Conservation (phyloP, 2,329 filamentous ascomycete species). For the Xylariaceae sp. region DNA sequence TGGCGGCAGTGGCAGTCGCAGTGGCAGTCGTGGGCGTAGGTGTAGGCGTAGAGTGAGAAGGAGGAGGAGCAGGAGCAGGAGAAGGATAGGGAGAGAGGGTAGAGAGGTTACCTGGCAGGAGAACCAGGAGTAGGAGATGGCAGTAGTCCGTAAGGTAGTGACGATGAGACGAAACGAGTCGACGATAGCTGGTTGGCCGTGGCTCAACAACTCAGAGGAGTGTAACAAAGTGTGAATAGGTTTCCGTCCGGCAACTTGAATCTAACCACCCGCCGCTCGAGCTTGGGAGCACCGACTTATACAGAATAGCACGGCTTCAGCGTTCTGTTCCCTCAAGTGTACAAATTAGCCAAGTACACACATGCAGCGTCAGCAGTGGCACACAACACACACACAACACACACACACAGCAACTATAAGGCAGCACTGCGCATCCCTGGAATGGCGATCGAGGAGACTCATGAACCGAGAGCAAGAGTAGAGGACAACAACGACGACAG, state of each 20-base stretch:
- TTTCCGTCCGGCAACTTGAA: constrained; percentile 2
- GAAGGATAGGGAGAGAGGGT: no score
- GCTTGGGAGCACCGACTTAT: constrained; percentile 9
- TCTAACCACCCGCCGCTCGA: constrained; percentile 2
- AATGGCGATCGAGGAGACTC: not conserved
- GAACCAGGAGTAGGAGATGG: not conserved
- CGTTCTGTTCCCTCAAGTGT: not conserved
- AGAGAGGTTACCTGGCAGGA: no score
- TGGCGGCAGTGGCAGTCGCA: not conserved
- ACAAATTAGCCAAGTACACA: not conserved
- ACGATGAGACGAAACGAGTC: not conserved
- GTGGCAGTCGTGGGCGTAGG: not conserved
- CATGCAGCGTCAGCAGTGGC: not conserved
- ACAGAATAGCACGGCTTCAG: not conserved
- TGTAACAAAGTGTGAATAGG: not conserved
- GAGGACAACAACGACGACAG: not conserved
- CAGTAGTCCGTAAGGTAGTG: not conserved
- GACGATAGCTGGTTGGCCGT: not conserved
- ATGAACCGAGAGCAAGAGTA: constrained; percentile 19
- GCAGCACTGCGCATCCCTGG: constrained; percentile 3
- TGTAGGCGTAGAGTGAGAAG: not conserved
- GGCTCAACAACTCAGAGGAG: constrained; percentile 12
- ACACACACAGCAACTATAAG: constrained; percentile 6
- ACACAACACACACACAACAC: constrained; percentile 6
- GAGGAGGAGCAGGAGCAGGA: not conserved